phyloP scores from a whole-genome alignment of 495 filamentous ascomycete genomes.

The Penicillium canescens region DNA sequence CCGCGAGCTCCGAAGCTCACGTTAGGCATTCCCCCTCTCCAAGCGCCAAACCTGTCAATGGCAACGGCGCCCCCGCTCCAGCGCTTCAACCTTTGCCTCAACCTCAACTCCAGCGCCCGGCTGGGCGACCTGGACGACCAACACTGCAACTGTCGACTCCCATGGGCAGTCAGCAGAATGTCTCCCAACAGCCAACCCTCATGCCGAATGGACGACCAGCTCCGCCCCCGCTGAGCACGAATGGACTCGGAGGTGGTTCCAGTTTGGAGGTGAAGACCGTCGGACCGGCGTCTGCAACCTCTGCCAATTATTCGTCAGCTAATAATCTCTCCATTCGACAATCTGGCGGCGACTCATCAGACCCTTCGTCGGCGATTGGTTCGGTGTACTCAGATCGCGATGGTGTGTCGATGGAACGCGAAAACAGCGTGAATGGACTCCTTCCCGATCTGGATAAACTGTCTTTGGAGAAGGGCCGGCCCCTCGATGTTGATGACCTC shows the following conservation, averaged over 20 bases:
- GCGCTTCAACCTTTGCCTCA: slow-evolving; percentile 18
- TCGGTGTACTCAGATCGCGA: slow-evolving; percentile 78
- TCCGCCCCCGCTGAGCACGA: slow-evolving; percentile 50
- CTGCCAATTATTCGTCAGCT: slow-evolving; percentile 21
- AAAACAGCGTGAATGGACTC: slow-evolving; percentile 64
- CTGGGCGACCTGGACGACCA: slow-evolving; percentile 60
- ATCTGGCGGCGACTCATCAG: slow-evolving; percentile 56
- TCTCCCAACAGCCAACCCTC: slow-evolving; percentile 60
- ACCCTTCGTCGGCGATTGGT: slow-evolving; percentile 84
- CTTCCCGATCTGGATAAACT: slow-evolving; percentile 74
- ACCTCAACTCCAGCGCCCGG: slow-evolving; percentile 34
- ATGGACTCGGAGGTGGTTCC: slow-evolving; percentile 70
- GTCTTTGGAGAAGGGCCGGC: slow-evolving; percentile 74
- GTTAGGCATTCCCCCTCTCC: slow-evolving; percentile 86
- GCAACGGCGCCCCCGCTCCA: slow-evolving; percentile 30
- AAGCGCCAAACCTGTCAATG: slow-evolving; percentile 66
- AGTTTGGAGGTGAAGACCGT: slow-evolving; percentile 71
- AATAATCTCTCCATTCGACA: slow-evolving; percentile 53
- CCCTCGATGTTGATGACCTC: slow-evolving; percentile 86
- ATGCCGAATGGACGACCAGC: slow-evolving; percentile 51
- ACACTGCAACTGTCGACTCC: slow-evolving; percentile 80
- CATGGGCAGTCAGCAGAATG: slow-evolving; percentile 66
- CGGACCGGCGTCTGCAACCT: slow-evolving; percentile 78
- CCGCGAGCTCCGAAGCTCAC: slow-evolving; percentile 75
- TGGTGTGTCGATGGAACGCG: slow-evolving; percentile 70